phyloP scores from a whole-genome alignment of 805 yeast species.

The Kodamaea jinghongensis region DNA sequence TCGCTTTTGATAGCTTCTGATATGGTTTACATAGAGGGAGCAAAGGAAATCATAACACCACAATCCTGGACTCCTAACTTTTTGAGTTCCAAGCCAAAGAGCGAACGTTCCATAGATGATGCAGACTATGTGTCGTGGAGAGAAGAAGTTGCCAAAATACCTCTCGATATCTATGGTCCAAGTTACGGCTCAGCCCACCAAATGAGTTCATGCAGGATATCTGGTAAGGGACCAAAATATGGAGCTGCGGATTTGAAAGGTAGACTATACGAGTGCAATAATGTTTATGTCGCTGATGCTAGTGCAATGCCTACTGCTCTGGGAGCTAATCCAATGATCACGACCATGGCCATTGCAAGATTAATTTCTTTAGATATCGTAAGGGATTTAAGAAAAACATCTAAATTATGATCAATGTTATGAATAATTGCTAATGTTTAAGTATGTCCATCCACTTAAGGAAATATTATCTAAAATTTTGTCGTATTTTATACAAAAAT shows the following conservation, averaged over 20 bases:
- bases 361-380: conserved; percentile 18
- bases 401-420: conserved; percentile 6
- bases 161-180: conserved; percentile 26
- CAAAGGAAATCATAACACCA: conserved; percentile 38
- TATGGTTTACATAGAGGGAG: conserved; percentile 48
- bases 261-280: conserved; percentile 22
- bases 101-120: conserved; percentile 38
- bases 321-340: conserved; percentile 27
- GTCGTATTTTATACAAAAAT: background rate
- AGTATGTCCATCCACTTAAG: background rate
- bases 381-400: conserved; percentile 14
- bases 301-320: conserved; percentile 26
- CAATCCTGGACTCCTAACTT: conserved; percentile 35
- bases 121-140: conserved; percentile 41
- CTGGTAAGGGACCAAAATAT: conserved; percentile 21
- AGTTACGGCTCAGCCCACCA: conserved; percentile 28
- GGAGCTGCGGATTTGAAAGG: conserved; percentile 25
- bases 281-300: conserved; percentile 27
- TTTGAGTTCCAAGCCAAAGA: conserved; percentile 30
- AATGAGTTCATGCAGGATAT: conserved; percentile 25
- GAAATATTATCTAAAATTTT: no score
- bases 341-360: conserved; percentile 23
- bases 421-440: no score
- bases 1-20: conserved; percentile 42
- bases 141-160: conserved; percentile 19